Evolutionary conservation across 371 early-diverging fungal species (phyloP), one percentile per base, ranked within the genome.

Genomic region (Entomophthora muscae): DNA sequence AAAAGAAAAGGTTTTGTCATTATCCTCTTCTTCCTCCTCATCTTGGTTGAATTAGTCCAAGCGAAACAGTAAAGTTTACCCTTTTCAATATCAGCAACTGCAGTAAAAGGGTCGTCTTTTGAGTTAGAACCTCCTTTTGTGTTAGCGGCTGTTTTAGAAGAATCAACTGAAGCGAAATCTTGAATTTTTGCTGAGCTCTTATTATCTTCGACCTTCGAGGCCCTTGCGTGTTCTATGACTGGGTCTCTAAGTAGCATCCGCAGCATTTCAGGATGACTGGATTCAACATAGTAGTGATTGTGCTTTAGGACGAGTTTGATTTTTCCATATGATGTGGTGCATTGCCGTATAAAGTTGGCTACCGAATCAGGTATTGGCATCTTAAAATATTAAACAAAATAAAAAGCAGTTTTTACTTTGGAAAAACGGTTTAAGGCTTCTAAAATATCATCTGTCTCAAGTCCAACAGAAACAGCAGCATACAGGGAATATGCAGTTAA

Each of bases 391-490:
- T 32, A 24, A 3, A 42, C 27, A n/a, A n/a, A 0, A 29, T 7
- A 26, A 57, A 12, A 59, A 28, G 55, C 29, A 42, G 12, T 10
- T 12, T 52, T 57, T 51, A 84, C 86, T 72, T 98, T 95, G 52
- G 95, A 93, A 5, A 99, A 79, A 61, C 89, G 80, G 66, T 91
- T 84, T 64, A 99, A 72, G 0, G 96, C 96, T 63, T 88, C 82
- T 53, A 99, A 85, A 63, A 99, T 99, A 70, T 89, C 90, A 57
- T 90, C 90, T 5, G 98, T 94, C 55, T 94, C 92, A 57, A 99
- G 75, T 1, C 99, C 99, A 1, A 99, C 98, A 53, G 95, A 95
- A 1, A 98, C 98, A 12, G 99, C 99, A 17, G 99, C 99, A 73
- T 99, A 98, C 1, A 99, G 79, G 10, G 97, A 96, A 73, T 96